These are phyloP conservation scores for Sporothrix euskadiensis DNA, from an alignment of 2,329 filamentous ascomycete species.

Conservation along the genomic window DNA sequence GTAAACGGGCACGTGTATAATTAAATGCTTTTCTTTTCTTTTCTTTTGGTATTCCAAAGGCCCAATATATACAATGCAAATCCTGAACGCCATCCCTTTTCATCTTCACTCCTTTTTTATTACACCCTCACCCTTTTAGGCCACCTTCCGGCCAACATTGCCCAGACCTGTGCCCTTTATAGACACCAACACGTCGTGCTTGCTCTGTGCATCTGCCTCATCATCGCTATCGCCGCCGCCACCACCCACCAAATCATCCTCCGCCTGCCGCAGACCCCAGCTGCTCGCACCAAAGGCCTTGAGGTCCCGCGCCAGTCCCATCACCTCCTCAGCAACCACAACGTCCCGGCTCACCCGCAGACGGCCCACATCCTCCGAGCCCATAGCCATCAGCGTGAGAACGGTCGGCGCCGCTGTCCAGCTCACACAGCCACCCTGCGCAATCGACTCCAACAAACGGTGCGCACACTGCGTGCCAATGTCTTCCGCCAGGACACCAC, in stretches of 20 bases:
- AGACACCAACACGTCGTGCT: slow-evolving; percentile 72
- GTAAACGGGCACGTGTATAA: neutral
- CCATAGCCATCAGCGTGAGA: slow-evolving; percentile 94
- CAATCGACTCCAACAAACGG: slow-evolving; percentile 81
- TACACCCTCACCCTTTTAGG: slow-evolving; percentile 26
- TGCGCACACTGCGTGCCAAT: slow-evolving; percentile 85
- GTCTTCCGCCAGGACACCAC: slow-evolving; percentile 85
- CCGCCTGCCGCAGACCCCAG: slow-evolving; percentile 82
- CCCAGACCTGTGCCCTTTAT: slow-evolving; percentile 92
- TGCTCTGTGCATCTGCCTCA: slow-evolving; percentile 45
- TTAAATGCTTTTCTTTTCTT: neutral
- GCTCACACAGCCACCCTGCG: slow-evolving; percentile 78
- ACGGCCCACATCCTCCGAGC: slow-evolving; percentile 89
- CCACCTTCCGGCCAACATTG: slow-evolving; percentile 90
- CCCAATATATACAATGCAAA: slow-evolving; percentile 24
- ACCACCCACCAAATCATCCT: slow-evolving; percentile 62
- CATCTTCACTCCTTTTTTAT: slow-evolving; percentile 1
- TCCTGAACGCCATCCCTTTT: slow-evolving; percentile 20
- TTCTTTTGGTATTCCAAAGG: slow-evolving; percentile 8
- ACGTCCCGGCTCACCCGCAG: slow-evolving; percentile 79
- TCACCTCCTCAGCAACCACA: slow-evolving; percentile 74
- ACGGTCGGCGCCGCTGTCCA: slow-evolving; percentile 71
- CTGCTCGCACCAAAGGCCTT: slow-evolving; percentile 85
- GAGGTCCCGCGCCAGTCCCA: slow-evolving; percentile 80
- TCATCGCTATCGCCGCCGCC: slow-evolving; percentile 62